Conservation (phyloP, 2,329 filamentous ascomycete species). For the Colletotrichum sp. region DNA sequence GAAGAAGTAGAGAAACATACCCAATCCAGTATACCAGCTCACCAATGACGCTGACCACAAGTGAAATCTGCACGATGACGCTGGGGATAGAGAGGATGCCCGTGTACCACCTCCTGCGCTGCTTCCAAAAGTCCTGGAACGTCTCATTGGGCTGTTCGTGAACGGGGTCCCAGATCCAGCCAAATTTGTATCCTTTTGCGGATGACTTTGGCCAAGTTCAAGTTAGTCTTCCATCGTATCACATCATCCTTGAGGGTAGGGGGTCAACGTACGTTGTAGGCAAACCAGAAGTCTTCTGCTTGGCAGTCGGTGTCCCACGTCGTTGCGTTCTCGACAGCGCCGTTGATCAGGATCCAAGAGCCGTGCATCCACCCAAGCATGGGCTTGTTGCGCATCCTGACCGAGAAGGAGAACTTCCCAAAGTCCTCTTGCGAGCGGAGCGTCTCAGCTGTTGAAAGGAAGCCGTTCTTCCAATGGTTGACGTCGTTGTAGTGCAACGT, state of each 20-base stretch:
- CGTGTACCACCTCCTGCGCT: neutral
- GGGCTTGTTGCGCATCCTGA: neutral
- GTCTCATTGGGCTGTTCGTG: neutral
- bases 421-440: neutral
- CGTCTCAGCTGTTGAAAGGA: neutral
- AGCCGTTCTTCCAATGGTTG: neutral
- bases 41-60: neutral
- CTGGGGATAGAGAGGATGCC: neutral
- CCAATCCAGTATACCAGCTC: neutral
- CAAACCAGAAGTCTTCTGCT: neutral
- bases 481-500: constrained; percentile 5
- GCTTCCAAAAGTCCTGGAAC: constrained; percentile 1
- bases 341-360: constrained; percentile 4
- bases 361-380: neutral
- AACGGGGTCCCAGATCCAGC: neutral
- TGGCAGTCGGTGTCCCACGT: neutral
- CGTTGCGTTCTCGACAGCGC: neutral
- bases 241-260: rapidly evolving
- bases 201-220: neutral
- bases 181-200: neutral
- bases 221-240: rapidly evolving
- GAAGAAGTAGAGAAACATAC: neutral
- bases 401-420: neutral
- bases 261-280: neutral
- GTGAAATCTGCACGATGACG: neutral